Evolutionary conservation across 2,329 filamentous ascomycete genomes (phyloP).

Genomic region (Eurotiales sp.): DNA sequence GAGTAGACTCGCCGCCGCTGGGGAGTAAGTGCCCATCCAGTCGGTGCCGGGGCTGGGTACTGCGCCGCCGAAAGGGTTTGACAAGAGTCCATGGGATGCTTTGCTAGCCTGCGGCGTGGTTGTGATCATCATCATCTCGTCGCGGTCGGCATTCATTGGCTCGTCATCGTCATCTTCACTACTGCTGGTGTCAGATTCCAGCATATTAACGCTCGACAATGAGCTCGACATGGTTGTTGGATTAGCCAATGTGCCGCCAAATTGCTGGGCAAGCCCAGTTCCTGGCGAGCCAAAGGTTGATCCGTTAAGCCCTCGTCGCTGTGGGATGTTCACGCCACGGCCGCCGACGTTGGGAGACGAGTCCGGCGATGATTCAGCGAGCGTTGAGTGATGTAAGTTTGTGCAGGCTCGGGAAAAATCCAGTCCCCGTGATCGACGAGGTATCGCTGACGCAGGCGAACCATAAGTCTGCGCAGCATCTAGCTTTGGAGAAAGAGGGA

Average conservation of each 20-base stretch:
- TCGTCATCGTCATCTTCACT: constrained; percentile 57
- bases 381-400: constrained; percentile 89
- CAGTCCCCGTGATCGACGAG: constrained; percentile 80
- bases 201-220: constrained; percentile 72
- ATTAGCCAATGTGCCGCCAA: constrained; percentile 66
- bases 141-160: constrained; percentile 64
- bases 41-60: constrained; percentile 55
- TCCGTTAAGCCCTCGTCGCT: constrained; percentile 44
- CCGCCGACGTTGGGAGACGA: constrained; percentile 82
- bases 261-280: constrained; percentile 55
- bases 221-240: constrained; percentile 74
- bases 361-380: constrained; percentile 86
- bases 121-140: constrained; percentile 76
- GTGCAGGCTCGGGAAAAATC: constrained; percentile 93
- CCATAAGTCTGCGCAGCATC: constrained; percentile 82
- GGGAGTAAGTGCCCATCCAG: constrained; percentile 63
- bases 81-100: constrained; percentile 36
- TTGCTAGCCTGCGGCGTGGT: constrained; percentile 72
- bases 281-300: constrained; percentile 62
- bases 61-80: constrained; percentile 45
- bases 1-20: constrained; percentile 70
- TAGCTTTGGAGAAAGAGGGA: constrained; percentile 78
- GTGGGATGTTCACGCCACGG: constrained; percentile 59
- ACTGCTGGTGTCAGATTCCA: constrained; percentile 75
- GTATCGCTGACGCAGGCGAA: constrained; percentile 81